These are phyloP conservation scores for Malassezia caprae DNA, from an alignment of 1,284 basidiomycete genomes.

Conservation along the genomic window DNA sequence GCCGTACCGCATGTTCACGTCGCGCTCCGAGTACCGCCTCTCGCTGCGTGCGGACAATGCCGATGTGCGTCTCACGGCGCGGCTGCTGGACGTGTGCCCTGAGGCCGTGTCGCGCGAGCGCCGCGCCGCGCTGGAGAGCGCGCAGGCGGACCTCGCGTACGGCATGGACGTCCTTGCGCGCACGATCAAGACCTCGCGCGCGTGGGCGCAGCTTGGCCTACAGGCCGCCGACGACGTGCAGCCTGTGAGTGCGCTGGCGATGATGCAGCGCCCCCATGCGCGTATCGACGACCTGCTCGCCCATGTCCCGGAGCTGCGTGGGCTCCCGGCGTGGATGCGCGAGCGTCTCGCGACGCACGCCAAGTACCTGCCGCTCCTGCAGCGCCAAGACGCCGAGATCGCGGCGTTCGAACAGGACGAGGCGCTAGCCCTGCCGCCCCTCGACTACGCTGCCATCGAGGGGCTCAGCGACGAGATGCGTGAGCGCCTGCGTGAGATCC, in stretches of 20 bases:
- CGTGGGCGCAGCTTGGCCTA: constrained; percentile 45
- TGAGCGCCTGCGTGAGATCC: constrained; percentile 57
- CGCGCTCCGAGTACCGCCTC: constrained; percentile 77
- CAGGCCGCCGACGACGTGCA: constrained; percentile 42
- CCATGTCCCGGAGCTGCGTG: constrained; percentile 56
- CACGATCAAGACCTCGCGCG: constrained; percentile 36
- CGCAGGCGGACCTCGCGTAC: constrained; percentile 54
- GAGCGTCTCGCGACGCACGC: constrained; percentile 60
- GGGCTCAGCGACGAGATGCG: constrained; percentile 68
- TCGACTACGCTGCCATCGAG: constrained; percentile 60
- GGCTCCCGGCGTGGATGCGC: constrained; percentile 55
- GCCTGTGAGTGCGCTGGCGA: constrained; percentile 60
- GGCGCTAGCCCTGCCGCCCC: constrained; percentile 59
- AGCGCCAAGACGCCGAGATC: constrained; percentile 65
- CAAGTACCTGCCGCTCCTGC: constrained; percentile 53
- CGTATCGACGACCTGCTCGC: constrained; percentile 52
- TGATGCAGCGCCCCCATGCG: constrained; percentile 61
- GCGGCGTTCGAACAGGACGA: constrained; percentile 68
- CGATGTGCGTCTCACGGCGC: constrained; percentile 62
- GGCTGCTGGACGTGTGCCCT: constrained; percentile 51
- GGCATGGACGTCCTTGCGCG: constrained; percentile 54
- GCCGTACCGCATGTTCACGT: constrained; percentile 82
- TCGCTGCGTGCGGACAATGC: constrained; percentile 78
- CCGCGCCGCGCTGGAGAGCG: constrained; percentile 50
- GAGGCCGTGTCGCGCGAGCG: constrained; percentile 60